Conservation (phyloP, 768 basidiomycete species). For the Suillus luteus region DNA sequence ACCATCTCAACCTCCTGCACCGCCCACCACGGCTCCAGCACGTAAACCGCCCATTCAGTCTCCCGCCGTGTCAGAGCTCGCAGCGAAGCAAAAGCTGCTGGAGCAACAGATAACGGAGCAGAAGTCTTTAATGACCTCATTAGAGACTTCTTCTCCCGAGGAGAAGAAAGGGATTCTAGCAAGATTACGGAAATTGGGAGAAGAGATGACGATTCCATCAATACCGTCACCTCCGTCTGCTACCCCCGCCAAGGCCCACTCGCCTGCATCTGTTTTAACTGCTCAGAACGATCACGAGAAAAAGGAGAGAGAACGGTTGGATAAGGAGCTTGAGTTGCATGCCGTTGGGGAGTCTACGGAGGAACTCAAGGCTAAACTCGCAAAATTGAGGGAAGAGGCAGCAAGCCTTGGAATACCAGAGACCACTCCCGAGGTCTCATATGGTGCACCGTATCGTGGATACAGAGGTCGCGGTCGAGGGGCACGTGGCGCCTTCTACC, state of each 20-base stretch:
- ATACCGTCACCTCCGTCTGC: constrained; percentile 30
- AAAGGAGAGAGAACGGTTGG: constrained; percentile 66
- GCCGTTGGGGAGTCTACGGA: constrained; percentile 56
- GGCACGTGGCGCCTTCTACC: constrained; percentile 55
- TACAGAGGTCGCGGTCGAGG: constrained; percentile 72
- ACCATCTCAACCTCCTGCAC: constrained; percentile 21
- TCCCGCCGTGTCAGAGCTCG: constrained; percentile 51
- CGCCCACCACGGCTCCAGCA: constrained; percentile 15
- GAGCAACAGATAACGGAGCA: constrained; percentile 89
- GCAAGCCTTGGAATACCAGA: constrained; percentile 73
- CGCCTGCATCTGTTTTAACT: constrained; percentile 28
- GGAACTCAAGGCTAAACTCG: constrained; percentile 72
- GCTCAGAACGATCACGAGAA: constrained; percentile 47
- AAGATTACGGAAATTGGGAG: constrained; percentile 70
- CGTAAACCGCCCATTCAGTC: constrained; percentile 42
- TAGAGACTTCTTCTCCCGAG: constrained; percentile 61
- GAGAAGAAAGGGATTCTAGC: constrained; percentile 83
- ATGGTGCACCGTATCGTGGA: constrained; percentile 54
- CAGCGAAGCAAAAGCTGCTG: constrained; percentile 72
- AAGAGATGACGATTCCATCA: constrained; percentile 65
- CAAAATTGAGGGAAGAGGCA: constrained; percentile 80
- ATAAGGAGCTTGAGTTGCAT: constrained; percentile 82
- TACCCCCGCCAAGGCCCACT: constrained; percentile 31
- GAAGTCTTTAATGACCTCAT: constrained; percentile 76
- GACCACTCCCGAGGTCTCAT: constrained; percentile 35